Evolutionary conservation across 768 basidiomycete genomes (phyloP).

Genomic region (Russula olivacea): DNA sequence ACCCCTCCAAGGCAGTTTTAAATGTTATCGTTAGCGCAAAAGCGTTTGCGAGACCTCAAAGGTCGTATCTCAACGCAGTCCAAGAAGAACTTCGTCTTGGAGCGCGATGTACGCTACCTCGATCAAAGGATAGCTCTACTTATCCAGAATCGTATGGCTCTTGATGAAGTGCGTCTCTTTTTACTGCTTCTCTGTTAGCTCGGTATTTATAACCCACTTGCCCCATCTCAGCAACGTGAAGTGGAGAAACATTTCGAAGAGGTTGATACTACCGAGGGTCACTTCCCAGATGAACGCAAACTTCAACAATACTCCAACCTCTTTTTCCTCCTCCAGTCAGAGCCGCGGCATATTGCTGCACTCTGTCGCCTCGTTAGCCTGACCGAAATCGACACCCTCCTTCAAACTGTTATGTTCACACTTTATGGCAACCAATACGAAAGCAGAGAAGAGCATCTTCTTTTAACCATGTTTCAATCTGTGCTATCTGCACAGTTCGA

Average conservation of each 20-base stretch:
- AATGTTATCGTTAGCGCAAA: constrained; percentile 63
- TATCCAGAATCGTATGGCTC: constrained; percentile 97
- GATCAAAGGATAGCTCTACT: constrained; percentile 95
- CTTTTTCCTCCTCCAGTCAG: constrained; percentile 97
- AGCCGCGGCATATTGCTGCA: constrained; percentile 94
- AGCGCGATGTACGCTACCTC: constrained; percentile 96
- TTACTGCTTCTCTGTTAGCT: background rate
- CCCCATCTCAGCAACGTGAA: constrained; percentile 69
- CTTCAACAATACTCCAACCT: constrained; percentile 96
- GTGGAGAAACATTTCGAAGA: constrained; percentile 95
- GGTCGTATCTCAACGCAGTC: constrained; percentile 96
- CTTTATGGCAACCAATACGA: constrained; percentile 99
- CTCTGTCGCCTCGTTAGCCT: constrained; percentile 94
- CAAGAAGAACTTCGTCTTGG: constrained; percentile 99
- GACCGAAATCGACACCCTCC: constrained; percentile 95
- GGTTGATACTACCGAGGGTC: constrained; percentile 85
- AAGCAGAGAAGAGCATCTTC: constrained; percentile 93
- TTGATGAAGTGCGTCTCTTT: constrained; percentile 67
- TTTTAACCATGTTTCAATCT: constrained; percentile 99
- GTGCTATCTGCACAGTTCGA: constrained; percentile 99
- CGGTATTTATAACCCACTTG: constrained; percentile 21
- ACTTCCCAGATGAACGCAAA: constrained; percentile 91
- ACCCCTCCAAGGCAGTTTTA: constrained; percentile 8
- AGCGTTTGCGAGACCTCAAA: constrained; percentile 93
- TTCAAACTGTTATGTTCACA: constrained; percentile 99